These are phyloP conservation scores for Rhizoctonia solani DNA, from an alignment of 1,284 basidiomycete species.

Conservation along the genomic window DNA sequence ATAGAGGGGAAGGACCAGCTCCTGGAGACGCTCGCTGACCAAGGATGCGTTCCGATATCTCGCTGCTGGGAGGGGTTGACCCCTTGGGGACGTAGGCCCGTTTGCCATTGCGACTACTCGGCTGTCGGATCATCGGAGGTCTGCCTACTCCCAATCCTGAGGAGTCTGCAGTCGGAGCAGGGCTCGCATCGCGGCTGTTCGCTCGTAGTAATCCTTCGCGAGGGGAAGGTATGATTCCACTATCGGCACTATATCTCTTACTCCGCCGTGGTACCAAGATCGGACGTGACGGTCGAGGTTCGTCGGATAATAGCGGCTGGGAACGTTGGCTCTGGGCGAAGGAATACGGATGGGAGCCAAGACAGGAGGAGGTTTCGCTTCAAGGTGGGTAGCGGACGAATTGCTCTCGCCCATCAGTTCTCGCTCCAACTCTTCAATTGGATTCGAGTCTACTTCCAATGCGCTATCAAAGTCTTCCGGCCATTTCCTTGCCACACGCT, in stretches of 20 bases:
- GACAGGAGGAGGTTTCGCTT: constrained; percentile 35
- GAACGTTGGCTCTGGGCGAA: background rate
- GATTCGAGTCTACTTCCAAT: constrained; percentile 41
- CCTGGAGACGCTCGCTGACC: constrained; percentile 7
- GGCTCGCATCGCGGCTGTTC: constrained; percentile 10
- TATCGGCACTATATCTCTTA: constrained; percentile 26
- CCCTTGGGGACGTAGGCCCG: constrained; percentile 18
- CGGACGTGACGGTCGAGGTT: constrained; percentile 7
- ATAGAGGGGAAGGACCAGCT: constrained; percentile 17
- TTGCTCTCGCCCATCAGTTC: constrained; percentile 16
- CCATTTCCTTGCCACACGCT: constrained; percentile 66
- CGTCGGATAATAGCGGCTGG: constrained; percentile 18
- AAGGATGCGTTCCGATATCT: background rate
- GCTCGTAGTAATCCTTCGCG: constrained; percentile 15
- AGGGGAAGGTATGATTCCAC: constrained; percentile 13
- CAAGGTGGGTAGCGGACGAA: constrained; percentile 4
- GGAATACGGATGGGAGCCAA: constrained; percentile 41
- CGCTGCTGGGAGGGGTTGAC: constrained; percentile 19
- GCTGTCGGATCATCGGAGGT: constrained; percentile 1
- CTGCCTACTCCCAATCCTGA: background rate
- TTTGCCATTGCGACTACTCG: constrained; percentile 7
- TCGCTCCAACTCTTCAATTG: constrained; percentile 13
- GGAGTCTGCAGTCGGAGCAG: constrained; percentile 2
- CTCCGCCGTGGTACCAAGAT: constrained; percentile 27
- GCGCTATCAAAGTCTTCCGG: constrained; percentile 77